Percentiles rank a stretch among this genome's conserved stretches.
Conservation (phyloP, 192 early-diverging fungal genomes). For the Pilaira anomala region DNA sequence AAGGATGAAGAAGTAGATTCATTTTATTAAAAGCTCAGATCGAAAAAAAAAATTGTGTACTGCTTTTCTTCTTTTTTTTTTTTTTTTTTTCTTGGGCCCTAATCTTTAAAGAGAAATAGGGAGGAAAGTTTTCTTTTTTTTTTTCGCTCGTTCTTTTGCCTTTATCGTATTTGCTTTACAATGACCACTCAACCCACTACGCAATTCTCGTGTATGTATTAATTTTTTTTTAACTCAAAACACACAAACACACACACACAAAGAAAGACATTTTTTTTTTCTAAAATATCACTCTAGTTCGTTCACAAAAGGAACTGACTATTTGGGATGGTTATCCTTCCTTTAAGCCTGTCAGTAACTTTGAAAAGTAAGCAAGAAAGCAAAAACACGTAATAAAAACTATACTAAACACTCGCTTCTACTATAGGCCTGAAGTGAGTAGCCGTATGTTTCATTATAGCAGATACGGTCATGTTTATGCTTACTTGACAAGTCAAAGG, state of each 20-base stretch:
- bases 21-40: not conserved
- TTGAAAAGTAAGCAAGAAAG: slow-evolving; percentile 43
- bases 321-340: slow-evolving; percentile 53
- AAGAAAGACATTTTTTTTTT: not conserved
- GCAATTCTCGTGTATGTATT: slow-evolving; percentile 56
- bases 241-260: not conserved
- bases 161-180: not conserved
- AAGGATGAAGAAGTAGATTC: not conserved
- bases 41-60: no score
- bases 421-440: slow-evolving; percentile 39
- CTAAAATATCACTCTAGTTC: slow-evolving; percentile 34
- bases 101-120: no score
- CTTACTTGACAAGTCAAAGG: slow-evolving; percentile 61
- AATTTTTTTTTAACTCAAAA: not conserved
- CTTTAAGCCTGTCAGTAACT: slow-evolving; percentile 45
- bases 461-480: slow-evolving; percentile 66
- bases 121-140: no score
- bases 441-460: slow-evolving; percentile 67
- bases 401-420: not conserved
- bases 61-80: no score
- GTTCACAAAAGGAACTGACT: slow-evolving; percentile 51
- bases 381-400: not conserved
- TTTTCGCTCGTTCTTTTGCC: no score
- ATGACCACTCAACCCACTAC: slow-evolving; percentile 34
- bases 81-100: no score